Base-by-base conservation (phyloP, 2,329 filamentous ascomycete genomes). In the Pyrenophora teres region DNA sequence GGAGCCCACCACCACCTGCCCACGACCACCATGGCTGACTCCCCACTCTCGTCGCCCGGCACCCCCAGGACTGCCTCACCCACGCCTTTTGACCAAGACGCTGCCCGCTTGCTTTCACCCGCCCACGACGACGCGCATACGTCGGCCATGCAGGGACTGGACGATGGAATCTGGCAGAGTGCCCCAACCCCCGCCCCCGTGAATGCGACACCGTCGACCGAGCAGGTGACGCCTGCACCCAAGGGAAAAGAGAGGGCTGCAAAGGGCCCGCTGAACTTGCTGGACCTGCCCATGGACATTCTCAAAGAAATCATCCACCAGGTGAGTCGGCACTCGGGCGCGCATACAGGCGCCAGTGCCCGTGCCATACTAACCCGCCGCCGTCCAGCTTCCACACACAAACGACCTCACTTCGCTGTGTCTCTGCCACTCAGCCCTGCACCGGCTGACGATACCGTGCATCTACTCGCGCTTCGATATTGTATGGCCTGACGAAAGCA, bases 401-500 rank as follows among this genome's bases (percentile, higher is more conserved):
- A 93, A 92, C 71, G 90, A 94, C 71, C 79, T 94, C 54, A 90
- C 88, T 0, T 86, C 89, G 12, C 81, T 94, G 35, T 89, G 89
- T 12, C 79, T 91, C 52, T 88, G 89, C 37, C 89, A 91, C 74
- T 91, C 89, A 12, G 86, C 87, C 23, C 81, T 95, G 10, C 88
- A 94, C 74, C 80, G 81, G 37, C 81, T 94, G 47, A 84, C 88
- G 0, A 86, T 90, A 19, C 89, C 90, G 15, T 85, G 87, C 63
- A 91, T 94, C 59, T 94, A 94, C 76, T 88, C 88, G 15, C 84
- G 88, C 54, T 94, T 94, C 73, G 90, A 94, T 68, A 94, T 94
- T 58, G 88, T 93, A 36, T 94, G 90, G 90, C 90, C 90, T 0
- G 89, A 93, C 65, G 84, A 83, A 27, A 81, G 83, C 57, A 78